phyloP scores from a whole-genome alignment of 1,284 basidiomycete genomes.

The Singerocomus inundabilis region DNA sequence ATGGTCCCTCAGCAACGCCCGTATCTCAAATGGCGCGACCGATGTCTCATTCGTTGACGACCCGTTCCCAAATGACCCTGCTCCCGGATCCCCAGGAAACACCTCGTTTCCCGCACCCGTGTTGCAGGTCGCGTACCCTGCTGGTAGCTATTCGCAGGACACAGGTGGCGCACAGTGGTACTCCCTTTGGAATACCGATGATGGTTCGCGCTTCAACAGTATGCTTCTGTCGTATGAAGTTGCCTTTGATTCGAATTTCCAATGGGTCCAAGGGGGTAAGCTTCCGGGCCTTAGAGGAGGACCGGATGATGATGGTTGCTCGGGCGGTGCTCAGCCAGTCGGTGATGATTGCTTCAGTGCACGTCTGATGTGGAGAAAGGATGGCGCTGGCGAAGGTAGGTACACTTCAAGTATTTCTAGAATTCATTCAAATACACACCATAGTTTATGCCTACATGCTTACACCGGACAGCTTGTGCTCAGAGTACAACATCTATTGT shows the following conservation, averaged over 20 bases:
- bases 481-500: slow-evolving; percentile 56
- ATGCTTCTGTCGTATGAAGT: slow-evolving; percentile 72
- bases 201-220: slow-evolving; percentile 52
- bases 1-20: slow-evolving; percentile 49
- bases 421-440: neutral
- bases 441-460: slow-evolving; percentile 54
- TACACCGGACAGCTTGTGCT: slow-evolving; percentile 45
- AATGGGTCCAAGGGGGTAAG: too few relatives aligned
- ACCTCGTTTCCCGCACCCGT: slow-evolving; percentile 43
- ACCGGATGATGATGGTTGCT: slow-evolving; percentile 54
- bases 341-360: slow-evolving; percentile 68
- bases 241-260: slow-evolving; percentile 61
- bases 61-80: slow-evolving; percentile 55
- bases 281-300: slow-evolving; percentile 73
- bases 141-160: slow-evolving; percentile 56
- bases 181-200: slow-evolving; percentile 59
- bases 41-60: slow-evolving; percentile 64
- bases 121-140: slow-evolving; percentile 62
- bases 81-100: slow-evolving; percentile 32
- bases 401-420: slow-evolving; percentile 29
- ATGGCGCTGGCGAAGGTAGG: slow-evolving; percentile 65
- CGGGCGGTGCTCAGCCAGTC: slow-evolving; percentile 58
- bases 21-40: slow-evolving; percentile 53
- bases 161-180: slow-evolving; percentile 66
- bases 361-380: slow-evolving; percentile 68